A percentile compares a stretch with the other conserved stretches of the same genome.
phyloP scores from a whole-genome alignment of 1,139 yeast species.

The Hyphopichia buzzinii region DNA sequence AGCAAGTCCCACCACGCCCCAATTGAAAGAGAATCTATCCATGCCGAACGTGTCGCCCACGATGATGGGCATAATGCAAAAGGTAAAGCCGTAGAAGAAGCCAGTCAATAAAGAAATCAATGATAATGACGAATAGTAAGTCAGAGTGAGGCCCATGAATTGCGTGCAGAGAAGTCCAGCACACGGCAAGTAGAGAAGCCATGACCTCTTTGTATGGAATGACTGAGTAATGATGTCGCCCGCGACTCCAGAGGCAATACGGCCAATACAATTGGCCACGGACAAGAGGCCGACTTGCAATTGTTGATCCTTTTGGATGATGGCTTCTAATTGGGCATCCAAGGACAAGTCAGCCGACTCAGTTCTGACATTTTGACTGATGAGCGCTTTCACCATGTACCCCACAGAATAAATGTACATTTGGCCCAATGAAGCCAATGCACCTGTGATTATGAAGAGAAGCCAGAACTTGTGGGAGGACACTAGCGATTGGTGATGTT shows the following conservation, averaged over 20 bases:
- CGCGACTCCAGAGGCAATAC: slow-evolving; percentile 49
- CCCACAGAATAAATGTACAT: slow-evolving; percentile 65
- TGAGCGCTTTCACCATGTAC: slow-evolving; percentile 54
- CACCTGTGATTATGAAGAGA: slow-evolving; percentile 43
- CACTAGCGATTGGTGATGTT: slow-evolving; percentile 9
- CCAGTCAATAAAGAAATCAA: slow-evolving; percentile 47
- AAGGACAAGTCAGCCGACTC: slow-evolving; percentile 6
- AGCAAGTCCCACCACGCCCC: slow-evolving; percentile 57
- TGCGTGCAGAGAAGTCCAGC: slow-evolving; percentile 42
- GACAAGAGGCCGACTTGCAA: slow-evolving; percentile 56
- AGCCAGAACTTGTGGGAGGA: slow-evolving; percentile 47
- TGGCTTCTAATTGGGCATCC: slow-evolving; percentile 19
- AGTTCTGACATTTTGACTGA: slow-evolving; percentile 21
- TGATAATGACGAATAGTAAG: slow-evolving; percentile 30
- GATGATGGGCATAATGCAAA: slow-evolving; percentile 57
- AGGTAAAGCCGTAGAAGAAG: slow-evolving; percentile 55
- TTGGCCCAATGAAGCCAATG: slow-evolving; percentile 57
- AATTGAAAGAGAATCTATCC: slow-evolving; percentile 51
- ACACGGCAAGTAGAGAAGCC: slow-evolving; percentile 48
- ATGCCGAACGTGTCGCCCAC: slow-evolving; percentile 59
- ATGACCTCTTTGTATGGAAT: slow-evolving; percentile 40
- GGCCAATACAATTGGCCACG: slow-evolving; percentile 52
- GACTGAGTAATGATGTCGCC: slow-evolving; percentile 52
- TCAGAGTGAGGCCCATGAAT: slow-evolving; percentile 32
- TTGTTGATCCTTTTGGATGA: slow-evolving; percentile 51